Evolutionary conservation across 768 basidiomycete genomes (phyloP), one percentile per base, ranked within the genome.

Genomic region (Hypholoma fasciculare): DNA sequence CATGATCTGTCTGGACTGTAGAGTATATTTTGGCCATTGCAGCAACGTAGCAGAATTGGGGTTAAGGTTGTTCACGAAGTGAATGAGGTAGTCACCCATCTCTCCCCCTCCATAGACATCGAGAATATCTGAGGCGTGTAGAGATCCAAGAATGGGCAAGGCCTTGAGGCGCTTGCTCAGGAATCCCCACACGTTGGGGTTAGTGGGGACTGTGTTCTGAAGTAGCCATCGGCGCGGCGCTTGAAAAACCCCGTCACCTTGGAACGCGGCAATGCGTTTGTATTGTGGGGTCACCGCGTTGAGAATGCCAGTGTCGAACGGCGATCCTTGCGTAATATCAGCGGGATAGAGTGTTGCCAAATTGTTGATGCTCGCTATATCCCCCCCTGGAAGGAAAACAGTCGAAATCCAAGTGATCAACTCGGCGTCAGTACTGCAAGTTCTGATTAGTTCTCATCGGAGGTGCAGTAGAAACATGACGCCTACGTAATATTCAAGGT

Each of bases 231-330:
- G 61, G 13, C 81, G 68, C 36, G 81, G 75, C 0, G 71, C 77
- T 58, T 82, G 76, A 66, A 83, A 79, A 5, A 74, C 65, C 34
- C 66, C 62, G 57, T 83, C 82, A 0, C 80, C 82, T 39, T 71
- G 67, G 54, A 82, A 67, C 0, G 81, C 72, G 2, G 81, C 76
- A 8, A 82, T 56, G 1, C 79, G 71, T 58, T 83, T 83, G 67
- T 69, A 80, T 36, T 69, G 68, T 0, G 79, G 74, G 4, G 76
- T 73, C 12, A 78, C 57, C 1, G 72, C 71, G 53, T 83, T 80
- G 38, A 72, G 59, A 46, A 63, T 19, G 0, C 75, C 73, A 0
- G 82, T 84, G 54, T 72, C 72, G 60, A 76, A 85, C 0, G 83
- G 83, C 3, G 81, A 83, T 16, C 83, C 83, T 53, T 73, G 61